Conservation (phyloP, 805 yeast genomes). For the Blastobotrys peoriensis region DNA sequence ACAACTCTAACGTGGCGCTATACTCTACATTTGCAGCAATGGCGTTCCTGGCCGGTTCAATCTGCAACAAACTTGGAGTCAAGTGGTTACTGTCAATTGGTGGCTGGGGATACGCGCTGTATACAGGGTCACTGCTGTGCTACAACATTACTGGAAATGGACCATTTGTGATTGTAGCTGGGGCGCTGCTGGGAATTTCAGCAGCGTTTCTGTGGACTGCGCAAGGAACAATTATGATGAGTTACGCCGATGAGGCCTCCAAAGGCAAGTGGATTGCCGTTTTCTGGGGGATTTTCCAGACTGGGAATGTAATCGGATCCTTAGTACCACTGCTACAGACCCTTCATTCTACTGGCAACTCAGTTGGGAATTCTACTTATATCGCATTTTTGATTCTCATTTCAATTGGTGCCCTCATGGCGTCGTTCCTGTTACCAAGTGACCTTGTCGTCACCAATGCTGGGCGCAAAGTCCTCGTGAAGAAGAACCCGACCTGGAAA, state of each 20-base stretch:
- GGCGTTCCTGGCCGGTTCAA: conserved; percentile 53
- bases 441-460: conserved; percentile 44
- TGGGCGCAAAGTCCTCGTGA: conserved; percentile 42
- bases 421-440: conserved; percentile 44
- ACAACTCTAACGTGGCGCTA: conserved; percentile 47
- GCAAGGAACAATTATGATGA: conserved; percentile 50
- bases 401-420: conserved; percentile 40
- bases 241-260: conserved; percentile 45
- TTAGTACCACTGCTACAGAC: conserved; percentile 52
- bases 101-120: conserved; percentile 42
- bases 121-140: conserved; percentile 41
- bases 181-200: conserved; percentile 50
- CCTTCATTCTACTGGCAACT: conserved; percentile 32
- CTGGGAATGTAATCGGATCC: conserved; percentile 56
- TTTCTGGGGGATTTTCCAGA: conserved; percentile 56
- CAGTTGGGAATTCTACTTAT: conserved; percentile 44
- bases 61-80: conserved; percentile 46
- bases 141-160: conserved; percentile 39
- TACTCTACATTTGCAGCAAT: conserved; percentile 50
- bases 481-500: conserved; percentile 41
- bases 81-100: conserved; percentile 38
- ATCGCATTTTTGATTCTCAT: conserved; percentile 50
- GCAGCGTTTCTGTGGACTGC: conserved; percentile 56
- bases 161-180: conserved; percentile 50
- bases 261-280: conserved; percentile 49